Evolutionary conservation across 495 filamentous ascomycete species (phyloP).

Genomic region (Penicillium maclennaniae): DNA sequence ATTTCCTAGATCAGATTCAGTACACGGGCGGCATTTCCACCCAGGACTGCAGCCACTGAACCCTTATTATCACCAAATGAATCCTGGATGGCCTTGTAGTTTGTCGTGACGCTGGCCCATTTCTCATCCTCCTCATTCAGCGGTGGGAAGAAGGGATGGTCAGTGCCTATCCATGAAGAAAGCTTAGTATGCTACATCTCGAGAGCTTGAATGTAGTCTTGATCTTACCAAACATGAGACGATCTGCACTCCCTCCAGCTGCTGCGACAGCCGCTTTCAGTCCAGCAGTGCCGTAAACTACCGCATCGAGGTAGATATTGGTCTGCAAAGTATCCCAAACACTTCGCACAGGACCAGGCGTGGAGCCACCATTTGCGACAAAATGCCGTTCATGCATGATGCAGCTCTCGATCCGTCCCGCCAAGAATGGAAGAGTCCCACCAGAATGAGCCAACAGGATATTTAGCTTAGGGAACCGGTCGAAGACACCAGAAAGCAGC

Average conservation of each 20-base stretch:
- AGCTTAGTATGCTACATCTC: conserved; percentile 3
- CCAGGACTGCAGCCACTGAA: conserved; percentile 53
- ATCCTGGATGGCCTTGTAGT: conserved; percentile 64
- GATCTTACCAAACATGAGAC: conserved; percentile 68
- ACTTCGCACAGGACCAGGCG: conserved; percentile 48
- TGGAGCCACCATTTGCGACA: conserved; percentile 47
- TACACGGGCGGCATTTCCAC: conserved; percentile 65
- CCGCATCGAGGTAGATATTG: conserved; percentile 91
- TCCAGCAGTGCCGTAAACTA: conserved; percentile 72
- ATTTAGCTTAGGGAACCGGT: conserved; percentile 64
- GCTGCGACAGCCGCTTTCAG: conserved; percentile 64
- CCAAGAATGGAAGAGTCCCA: conserved; percentile 84
- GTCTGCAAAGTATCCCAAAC: conserved; percentile 78
- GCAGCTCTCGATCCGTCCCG: conserved; percentile 85
- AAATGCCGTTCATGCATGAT: conserved; percentile 74
- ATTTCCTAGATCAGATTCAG: conserved; percentile 47
- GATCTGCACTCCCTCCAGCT: conserved; percentile 51
- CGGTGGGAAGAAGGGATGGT: conserved; percentile 95
- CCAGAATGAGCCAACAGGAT: conserved; percentile 86
- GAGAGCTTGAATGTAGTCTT: not conserved
- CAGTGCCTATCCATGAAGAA: conserved; percentile 55
- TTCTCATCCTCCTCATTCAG: conserved; percentile 55
- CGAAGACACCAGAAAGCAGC: conserved; percentile 80
- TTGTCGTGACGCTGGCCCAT: conserved; percentile 82
- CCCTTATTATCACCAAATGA: conserved; percentile 53